These are phyloP conservation scores for Salix dunnii DNA, from an alignment of 345 rosid species.

Conservation along the genomic window DNA sequence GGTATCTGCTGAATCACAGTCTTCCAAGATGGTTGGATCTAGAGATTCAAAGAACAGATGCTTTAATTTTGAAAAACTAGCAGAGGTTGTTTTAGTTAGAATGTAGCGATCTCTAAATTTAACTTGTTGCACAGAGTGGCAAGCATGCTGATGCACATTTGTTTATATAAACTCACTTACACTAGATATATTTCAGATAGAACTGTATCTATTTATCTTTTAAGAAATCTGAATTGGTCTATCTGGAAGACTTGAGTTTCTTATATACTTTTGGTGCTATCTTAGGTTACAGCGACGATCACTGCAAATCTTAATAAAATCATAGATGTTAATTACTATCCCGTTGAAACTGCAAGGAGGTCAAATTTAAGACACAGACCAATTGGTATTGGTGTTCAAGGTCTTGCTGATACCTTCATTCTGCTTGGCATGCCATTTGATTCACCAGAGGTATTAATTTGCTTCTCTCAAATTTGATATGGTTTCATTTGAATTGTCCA, in stretches of 20 bases:
- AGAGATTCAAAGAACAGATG: constrained; percentile 59
- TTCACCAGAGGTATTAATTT: constrained; percentile 58
- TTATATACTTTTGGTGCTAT: neutral
- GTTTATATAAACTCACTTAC: neutral
- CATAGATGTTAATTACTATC: constrained; percentile 81
- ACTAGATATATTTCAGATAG: neutral
- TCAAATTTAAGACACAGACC: constrained; percentile 86
- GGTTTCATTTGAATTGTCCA: neutral
- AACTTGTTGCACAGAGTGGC: neutral
- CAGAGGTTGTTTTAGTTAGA: constrained; percentile 50
- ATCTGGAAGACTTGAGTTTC: neutral
- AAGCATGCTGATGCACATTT: neutral
- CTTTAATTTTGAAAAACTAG: constrained; percentile 81
- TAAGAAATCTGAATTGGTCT: neutral
- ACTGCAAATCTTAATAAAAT: constrained; percentile 72
- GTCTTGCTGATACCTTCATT: constrained; percentile 90
- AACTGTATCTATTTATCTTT: neutral
- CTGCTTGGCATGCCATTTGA: constrained; percentile 89
- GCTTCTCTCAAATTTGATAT: neutral
- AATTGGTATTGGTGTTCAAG: constrained; percentile 88
- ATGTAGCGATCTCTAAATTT: neutral
- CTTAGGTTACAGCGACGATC: constrained; percentile 53
- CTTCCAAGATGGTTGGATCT: constrained; percentile 74
- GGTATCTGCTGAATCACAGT: constrained; percentile 52
- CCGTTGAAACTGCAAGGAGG: constrained; percentile 72